Evolutionary conservation across 805 yeast genomes (phyloP).

Genomic region (Candida pseudofarinosa): DNA sequence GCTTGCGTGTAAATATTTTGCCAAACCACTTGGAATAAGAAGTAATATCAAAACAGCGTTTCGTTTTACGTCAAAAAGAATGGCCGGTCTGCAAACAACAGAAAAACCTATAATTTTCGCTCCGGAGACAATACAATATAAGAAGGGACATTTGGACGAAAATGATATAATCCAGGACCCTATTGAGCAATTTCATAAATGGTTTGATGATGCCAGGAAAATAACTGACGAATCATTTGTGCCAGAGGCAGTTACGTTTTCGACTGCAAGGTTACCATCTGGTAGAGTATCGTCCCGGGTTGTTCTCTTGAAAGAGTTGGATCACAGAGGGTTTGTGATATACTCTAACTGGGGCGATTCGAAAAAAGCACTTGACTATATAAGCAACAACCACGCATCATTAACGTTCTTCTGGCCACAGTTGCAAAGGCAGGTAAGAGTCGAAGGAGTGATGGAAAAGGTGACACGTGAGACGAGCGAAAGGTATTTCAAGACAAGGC

Average conservation of each 20-base stretch:
- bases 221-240: constrained; percentile 46
- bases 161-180: constrained; percentile 57
- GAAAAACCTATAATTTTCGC: constrained; percentile 53
- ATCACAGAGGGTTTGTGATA: constrained; percentile 74
- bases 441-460: constrained; percentile 79
- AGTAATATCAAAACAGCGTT: not conserved
- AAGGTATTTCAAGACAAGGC: constrained; percentile 80
- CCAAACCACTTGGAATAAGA: not conserved
- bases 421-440: constrained; percentile 86
- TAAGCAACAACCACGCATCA: constrained; percentile 73
- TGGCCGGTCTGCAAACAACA: constrained; percentile 8
- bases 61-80: not conserved
- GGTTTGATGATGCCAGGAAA: constrained; percentile 73
- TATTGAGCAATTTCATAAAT: constrained; percentile 68
- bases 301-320: constrained; percentile 86
- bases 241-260: constrained; percentile 83
- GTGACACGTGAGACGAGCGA: constrained; percentile 71
- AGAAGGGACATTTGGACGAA: constrained; percentile 57
- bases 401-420: constrained; percentile 90
- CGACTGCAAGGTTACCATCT: constrained; percentile 83
- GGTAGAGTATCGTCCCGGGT: constrained; percentile 88
- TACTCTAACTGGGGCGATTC: constrained; percentile 91
- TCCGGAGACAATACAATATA: constrained; percentile 85
- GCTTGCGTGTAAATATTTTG: not conserved
- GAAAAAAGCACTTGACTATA: constrained; percentile 71